Evolutionary conservation across 2,329 filamentous ascomycete species (phyloP), one percentile per base, ranked within the genome.

Genomic region (Aspergillus viridinutans): DNA sequence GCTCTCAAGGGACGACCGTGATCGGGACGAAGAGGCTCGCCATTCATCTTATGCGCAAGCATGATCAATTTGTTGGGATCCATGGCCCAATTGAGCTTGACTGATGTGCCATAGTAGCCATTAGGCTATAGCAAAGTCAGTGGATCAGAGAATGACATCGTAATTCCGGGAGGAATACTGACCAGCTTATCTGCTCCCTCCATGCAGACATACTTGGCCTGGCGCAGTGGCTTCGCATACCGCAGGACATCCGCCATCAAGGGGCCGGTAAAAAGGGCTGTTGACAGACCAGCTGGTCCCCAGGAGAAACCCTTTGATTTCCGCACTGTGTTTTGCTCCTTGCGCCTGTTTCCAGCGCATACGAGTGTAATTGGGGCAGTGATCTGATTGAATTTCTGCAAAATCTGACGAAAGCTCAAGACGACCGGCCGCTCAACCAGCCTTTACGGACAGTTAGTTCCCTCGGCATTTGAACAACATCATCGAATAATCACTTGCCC

Each of bases 221-320:
- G 84, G 58, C 87, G 82, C 64, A 81, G 78, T 0, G 90, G 90
- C 57, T 78, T 84, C 2, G 90, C 90, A 60, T 79, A 81, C 57
- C 79, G 80, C 17, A 96, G 78, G 3, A 96, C 74, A 59, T 93
- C 88, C 1, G 80, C 80, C 72, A 96, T 85, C 43, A 87, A 78
- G 0, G 92, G 88, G 23, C 92, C 92, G 0, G 92, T 97, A 81
- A 90, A 97, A 0, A 96, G 76, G 0, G 91, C 90, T 0, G 90
- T 97, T 0, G 91, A 95, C 5, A 97, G 72, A 25, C 92, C 92
- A 3, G 90, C 92, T 1, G 92, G 81, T 38, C 92, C 92, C 92
- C 92, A 97, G 2, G 91, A 96, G 76, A 97, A 97, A 0, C 92
- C 92, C 67, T 96, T 95, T 1, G 90, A 90, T 72, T 96, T 96